Base-by-base conservation (phyloP, 2,329 filamentous ascomycete genomes). In the Metarhizium guizhouense region DNA sequence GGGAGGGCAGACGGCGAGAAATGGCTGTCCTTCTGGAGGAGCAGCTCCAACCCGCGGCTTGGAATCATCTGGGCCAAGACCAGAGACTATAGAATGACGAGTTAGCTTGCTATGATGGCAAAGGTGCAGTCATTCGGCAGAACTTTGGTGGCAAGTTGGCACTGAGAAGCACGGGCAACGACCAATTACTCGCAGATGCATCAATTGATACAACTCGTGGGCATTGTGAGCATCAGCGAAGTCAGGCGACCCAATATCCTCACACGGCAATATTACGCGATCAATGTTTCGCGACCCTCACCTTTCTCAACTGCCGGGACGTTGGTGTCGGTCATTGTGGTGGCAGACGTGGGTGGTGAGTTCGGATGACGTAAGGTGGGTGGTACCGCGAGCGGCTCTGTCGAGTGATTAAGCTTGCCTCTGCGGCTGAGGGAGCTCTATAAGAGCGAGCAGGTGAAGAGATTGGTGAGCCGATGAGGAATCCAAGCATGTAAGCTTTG, bases 231-330 rank as follows among this genome's bases (percentile, higher is more conserved):
- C 20, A 55, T 8, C 45, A 6, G 3, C 20, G 3, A 10, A 10
- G 2, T 38, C 13, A 50, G 20, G 45, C 54, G 18, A 43, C 36
- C 29, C 20, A 6, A 11, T 8, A 38, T 36, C n/a, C 25, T 34
- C 51, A 51, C 29, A 29, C 3, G 18, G 20, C 3, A 20, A 51
- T 29, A 13, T 16, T 16, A 25, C 43, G 52, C 53, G 49, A 57
- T 53, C 20, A 51, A 25, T n/a, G 16, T 16, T 47, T 16, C 6
- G 11, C 57, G 56, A 52, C 55, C 52, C 56, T 58, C 67, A 71
- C 68, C 68, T 71, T 68, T 70, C 62, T 67, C 67, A 62, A 70
- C 63, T 59, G 68, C 67, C 60, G 65, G 64, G 54, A 66, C 63
- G 58, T 65, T 65, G 60, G 62, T 65, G 66, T 70, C 66, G 56